phyloP scores from a whole-genome alignment of 1,284 basidiomycete genomes.

The Neotropicomus parvogracilis region DNA sequence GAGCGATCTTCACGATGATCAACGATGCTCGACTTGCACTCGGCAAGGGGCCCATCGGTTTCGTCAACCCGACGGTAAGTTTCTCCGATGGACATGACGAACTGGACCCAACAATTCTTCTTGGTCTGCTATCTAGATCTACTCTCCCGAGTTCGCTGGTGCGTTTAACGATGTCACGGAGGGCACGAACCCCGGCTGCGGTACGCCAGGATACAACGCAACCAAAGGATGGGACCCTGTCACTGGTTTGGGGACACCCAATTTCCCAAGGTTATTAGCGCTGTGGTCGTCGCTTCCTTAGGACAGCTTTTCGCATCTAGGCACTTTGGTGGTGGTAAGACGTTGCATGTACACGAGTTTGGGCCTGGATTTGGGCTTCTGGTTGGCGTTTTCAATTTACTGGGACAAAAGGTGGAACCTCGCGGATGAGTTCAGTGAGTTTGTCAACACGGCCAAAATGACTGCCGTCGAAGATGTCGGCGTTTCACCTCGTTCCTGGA shows the following conservation, averaged over 20 bases:
- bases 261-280: constrained; percentile 19
- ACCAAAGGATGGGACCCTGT: constrained; percentile 40
- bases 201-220: constrained; percentile 34
- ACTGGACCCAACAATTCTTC: no score
- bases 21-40: constrained; percentile 43
- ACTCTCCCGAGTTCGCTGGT: constrained; percentile 18
- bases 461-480: no score
- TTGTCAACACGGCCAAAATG: no score
- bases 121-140: constrained; percentile 16
- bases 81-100: not conserved
- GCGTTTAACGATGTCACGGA: constrained; percentile 42
- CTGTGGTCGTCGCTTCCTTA: constrained; percentile 20
- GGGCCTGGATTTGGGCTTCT: not conserved
- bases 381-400: no score
- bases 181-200: constrained; percentile 41
- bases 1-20: constrained; percentile 44
- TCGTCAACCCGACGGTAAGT: constrained; percentile 35
- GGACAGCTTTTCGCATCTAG: no score
- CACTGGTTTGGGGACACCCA: constrained; percentile 36
- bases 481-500: no score
- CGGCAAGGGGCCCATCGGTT: constrained; percentile 39
- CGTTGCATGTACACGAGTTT: not conserved
- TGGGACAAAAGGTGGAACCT: no score
- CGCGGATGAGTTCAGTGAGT: no score
- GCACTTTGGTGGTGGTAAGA: no score